phyloP scores from a whole-genome alignment of 108 stramenopile species.

The Poteriospumella lacustris region DNA sequence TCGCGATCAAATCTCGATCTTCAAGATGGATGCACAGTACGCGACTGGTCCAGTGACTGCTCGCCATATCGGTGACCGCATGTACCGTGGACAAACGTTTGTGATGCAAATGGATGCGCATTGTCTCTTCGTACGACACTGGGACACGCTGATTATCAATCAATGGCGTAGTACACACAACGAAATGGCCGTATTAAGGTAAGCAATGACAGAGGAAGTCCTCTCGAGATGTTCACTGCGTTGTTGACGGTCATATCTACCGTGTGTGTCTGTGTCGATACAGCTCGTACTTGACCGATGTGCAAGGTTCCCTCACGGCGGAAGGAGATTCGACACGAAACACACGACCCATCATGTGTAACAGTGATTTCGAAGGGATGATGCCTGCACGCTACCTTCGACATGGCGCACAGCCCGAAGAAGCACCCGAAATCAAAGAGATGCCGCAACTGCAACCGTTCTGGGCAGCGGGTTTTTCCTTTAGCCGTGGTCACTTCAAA shows the following conservation, averaged over 20 bases:
- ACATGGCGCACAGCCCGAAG: constrained; percentile 77
- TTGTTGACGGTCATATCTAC: not conserved
- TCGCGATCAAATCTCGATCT: constrained; percentile 48
- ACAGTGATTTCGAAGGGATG: constrained; percentile 73
- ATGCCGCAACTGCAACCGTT: constrained; percentile 36
- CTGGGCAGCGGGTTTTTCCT: constrained; percentile 40
- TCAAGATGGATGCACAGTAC: constrained; percentile 58
- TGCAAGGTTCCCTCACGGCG: constrained; percentile 13
- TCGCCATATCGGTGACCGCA: constrained; percentile 69
- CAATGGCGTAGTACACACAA: constrained; percentile 72
- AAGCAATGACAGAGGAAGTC: no score
- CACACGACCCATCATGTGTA: constrained; percentile 72
- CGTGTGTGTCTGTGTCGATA: not conserved
- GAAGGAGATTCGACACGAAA: constrained; percentile 62
- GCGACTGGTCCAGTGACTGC: constrained; percentile 81
- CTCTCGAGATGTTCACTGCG: not conserved
- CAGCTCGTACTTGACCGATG: constrained; percentile 17
- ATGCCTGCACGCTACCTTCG: constrained; percentile 60
- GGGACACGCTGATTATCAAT: constrained; percentile 59
- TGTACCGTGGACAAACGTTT: constrained; percentile 71
- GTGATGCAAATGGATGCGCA: constrained; percentile 68
- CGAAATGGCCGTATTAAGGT: constrained; percentile 76
- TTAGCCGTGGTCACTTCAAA: constrained; percentile 37
- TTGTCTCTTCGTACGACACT: constrained; percentile 47
- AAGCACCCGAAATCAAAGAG: constrained; percentile 55